A percentile compares a stretch with the other conserved stretches of the same genome.
phyloP scores from a whole-genome alignment of 768 basidiomycete genomes.

The Multifurca ochricompacta region DNA sequence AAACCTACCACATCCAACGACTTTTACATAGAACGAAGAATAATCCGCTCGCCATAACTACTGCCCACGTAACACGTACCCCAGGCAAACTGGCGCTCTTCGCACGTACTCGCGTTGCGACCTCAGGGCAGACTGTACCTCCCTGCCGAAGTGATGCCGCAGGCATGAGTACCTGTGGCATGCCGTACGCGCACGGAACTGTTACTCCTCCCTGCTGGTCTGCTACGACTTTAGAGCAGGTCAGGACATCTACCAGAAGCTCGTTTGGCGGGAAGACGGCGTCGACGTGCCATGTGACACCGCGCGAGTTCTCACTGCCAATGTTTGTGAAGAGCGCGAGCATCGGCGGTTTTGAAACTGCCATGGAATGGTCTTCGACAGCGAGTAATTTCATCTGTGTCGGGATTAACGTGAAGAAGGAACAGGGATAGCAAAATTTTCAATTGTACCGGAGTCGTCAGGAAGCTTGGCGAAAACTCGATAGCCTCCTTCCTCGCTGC shows the following conservation, averaged over 20 bases:
- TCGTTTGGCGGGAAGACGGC: constrained; percentile 35
- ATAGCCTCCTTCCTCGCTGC: constrained; percentile 46
- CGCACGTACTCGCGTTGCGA: constrained; percentile 18
- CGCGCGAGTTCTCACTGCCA: constrained; percentile 32
- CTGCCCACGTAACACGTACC: constrained; percentile 11
- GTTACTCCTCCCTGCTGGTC: constrained; percentile 36
- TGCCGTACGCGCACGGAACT: constrained; percentile 34
- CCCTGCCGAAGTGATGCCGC: constrained; percentile 24
- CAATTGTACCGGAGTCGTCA: constrained; percentile 38
- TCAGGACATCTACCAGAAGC: constrained; percentile 45
- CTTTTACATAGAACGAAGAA: constrained; percentile 9
- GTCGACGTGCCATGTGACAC: constrained; percentile 36
- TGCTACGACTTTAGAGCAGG: constrained; percentile 35
- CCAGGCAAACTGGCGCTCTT: constrained; percentile 9
- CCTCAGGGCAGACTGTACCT: constrained; percentile 21
- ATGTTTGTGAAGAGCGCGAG: constrained; percentile 49
- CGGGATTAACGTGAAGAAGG: not conserved
- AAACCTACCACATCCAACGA: constrained; percentile 4
- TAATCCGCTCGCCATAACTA: constrained; percentile 4
- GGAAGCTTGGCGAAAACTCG: constrained; percentile 34
- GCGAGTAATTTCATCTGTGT: constrained; percentile 41
- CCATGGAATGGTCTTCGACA: constrained; percentile 34
- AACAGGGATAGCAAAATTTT: not conserved
- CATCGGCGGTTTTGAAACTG: constrained; percentile 48
- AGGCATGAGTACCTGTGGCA: constrained; percentile 39